Evolutionary conservation across 768 basidiomycete genomes (phyloP).

Genomic region (Leccinum imitatum): DNA sequence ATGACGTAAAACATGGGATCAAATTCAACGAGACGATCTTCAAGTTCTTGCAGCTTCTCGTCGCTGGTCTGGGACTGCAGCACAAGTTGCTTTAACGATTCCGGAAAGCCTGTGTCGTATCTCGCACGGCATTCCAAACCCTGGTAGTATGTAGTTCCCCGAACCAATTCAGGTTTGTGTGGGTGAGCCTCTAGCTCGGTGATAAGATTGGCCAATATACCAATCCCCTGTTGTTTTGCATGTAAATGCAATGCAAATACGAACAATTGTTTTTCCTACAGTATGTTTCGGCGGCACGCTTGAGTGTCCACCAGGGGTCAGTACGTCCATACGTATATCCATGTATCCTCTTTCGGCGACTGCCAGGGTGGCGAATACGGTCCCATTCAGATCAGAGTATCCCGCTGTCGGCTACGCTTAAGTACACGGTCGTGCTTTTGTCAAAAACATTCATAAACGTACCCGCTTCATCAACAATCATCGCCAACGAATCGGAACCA

Average conservation of each 20-base stretch:
- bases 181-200: slow-evolving; percentile 49
- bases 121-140: slow-evolving; percentile 43
- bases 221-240: slow-evolving; percentile 38
- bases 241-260: background rate
- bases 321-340: slow-evolving; percentile 42
- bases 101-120: slow-evolving; percentile 37
- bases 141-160: slow-evolving; percentile 28
- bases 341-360: slow-evolving; percentile 46
- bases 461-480: slow-evolving; percentile 65
- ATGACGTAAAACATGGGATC: slow-evolving; percentile 19
- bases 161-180: slow-evolving; percentile 31
- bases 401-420: slow-evolving; percentile 24
- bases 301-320: slow-evolving; percentile 54
- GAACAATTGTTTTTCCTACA: slow-evolving; percentile 24
- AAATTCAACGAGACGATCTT: slow-evolving; percentile 19
- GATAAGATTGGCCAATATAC: slow-evolving; percentile 49
- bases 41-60: slow-evolving; percentile 18
- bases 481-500: slow-evolving; percentile 49
- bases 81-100: slow-evolving; percentile 19
- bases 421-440: background rate
- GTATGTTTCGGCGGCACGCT: slow-evolving; percentile 54
- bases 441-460: slow-evolving; percentile 1
- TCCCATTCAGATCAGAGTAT: slow-evolving; percentile 29
- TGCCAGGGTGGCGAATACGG: slow-evolving; percentile 31
- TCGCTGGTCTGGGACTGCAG: slow-evolving; percentile 23